Conservation (phyloP, 2,329 filamentous ascomycete species). For the Aphanoascus verrucosus region DNA sequence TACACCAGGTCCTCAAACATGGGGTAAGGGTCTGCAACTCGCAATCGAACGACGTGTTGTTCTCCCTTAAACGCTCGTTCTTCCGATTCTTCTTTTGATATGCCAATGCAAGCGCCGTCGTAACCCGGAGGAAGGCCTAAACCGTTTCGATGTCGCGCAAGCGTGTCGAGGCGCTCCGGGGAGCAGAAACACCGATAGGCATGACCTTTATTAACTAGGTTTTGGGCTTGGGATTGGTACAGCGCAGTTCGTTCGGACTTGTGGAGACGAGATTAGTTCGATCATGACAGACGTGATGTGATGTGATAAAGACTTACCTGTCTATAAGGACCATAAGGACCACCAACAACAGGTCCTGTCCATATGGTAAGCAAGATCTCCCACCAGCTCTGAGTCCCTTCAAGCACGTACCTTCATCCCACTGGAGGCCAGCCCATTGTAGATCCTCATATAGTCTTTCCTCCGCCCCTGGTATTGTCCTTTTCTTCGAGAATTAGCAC, state of each 20-base stretch:
- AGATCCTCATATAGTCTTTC: conserved; percentile 66
- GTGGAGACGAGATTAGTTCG: conserved; percentile 14
- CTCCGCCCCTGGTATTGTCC: conserved; percentile 72
- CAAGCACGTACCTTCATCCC: conserved; percentile 68
- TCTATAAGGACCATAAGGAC: conserved; percentile 73
- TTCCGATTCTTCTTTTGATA: conserved; percentile 57
- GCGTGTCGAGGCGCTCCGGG: conserved; percentile 55
- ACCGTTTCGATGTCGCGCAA: conserved; percentile 53
- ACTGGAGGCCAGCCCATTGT: conserved; percentile 76
- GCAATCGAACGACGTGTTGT: conserved; percentile 65
- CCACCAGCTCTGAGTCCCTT: neutral
- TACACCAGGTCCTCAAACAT: conserved; percentile 71
- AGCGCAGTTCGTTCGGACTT: conserved; percentile 67
- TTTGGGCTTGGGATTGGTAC: conserved; percentile 60
- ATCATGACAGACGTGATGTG: neutral
- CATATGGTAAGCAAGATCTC: conserved; percentile 9
- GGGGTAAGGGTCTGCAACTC: conserved; percentile 51
- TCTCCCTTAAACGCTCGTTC: conserved; percentile 59
- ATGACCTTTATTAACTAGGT: conserved; percentile 57
- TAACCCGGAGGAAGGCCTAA: conserved; percentile 51
- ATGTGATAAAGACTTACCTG: conserved; percentile 46
- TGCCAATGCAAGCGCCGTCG: conserved; percentile 60
- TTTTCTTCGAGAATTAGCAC: conserved; percentile 49
- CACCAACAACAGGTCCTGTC: conserved; percentile 65
- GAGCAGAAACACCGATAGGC: conserved; percentile 94